Evolutionary conservation across 371 early-diverging fungal genomes (phyloP).

Genomic region (Mucor saturninus): DNA sequence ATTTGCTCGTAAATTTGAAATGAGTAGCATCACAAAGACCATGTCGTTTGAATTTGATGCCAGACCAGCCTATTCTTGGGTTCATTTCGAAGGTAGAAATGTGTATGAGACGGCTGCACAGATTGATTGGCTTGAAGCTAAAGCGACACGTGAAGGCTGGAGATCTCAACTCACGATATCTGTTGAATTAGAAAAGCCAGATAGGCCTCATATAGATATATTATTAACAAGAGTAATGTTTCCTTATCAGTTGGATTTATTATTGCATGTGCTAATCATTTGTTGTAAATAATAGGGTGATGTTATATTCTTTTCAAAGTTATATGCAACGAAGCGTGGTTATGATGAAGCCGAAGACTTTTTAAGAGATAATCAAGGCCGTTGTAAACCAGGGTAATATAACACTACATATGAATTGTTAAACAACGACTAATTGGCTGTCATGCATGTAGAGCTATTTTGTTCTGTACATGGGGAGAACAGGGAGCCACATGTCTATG

Average conservation of each 20-base stretch:
- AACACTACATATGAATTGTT: neutral
- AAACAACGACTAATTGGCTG: neutral
- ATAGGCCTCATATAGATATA: constrained; percentile 59
- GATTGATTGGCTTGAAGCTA: constrained; percentile 60
- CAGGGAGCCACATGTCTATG: constrained; percentile 60
- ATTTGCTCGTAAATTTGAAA: constrained; percentile 45
- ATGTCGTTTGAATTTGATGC: constrained; percentile 22
- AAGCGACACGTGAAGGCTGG: constrained; percentile 49
- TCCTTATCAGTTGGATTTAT: neutral
- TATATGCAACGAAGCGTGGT: constrained; percentile 67
- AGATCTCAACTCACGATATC: constrained; percentile 59
- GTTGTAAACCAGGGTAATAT: constrained; percentile 21
- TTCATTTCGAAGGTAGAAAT: constrained; percentile 78
- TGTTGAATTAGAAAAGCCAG: constrained; percentile 72
- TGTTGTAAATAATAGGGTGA: constrained; percentile 51
- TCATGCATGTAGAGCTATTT: constrained; percentile 43
- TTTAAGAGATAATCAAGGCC: constrained; percentile 14
- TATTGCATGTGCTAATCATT: neutral
- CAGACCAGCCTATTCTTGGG: constrained; percentile 44
- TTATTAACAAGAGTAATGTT: constrained; percentile 48
- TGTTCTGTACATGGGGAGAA: constrained; percentile 69
- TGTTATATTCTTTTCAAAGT: constrained; percentile 70
- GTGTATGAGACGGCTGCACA: constrained; percentile 54
- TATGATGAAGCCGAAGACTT: constrained; percentile 40
- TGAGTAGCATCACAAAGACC: constrained; percentile 19